phyloP scores from a whole-genome alignment of 2,329 filamentous ascomycete genomes.

The Tolypocladium capitatum region DNA sequence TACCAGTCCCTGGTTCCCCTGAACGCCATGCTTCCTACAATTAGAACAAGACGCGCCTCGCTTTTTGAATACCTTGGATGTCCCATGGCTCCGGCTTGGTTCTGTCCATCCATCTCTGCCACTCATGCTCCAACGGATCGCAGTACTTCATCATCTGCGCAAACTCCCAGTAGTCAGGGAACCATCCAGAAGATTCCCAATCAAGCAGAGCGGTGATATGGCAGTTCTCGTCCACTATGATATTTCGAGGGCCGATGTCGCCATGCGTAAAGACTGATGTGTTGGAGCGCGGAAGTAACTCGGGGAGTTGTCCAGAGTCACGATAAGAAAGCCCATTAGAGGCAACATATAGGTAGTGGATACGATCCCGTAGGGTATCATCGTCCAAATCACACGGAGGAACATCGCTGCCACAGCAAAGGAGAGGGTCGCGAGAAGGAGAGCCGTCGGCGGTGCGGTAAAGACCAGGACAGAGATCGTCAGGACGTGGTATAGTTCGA shows the following conservation, averaged over 20 bases:
- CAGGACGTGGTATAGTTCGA: slow-evolving; percentile 4
- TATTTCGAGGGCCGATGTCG: slow-evolving; percentile 3
- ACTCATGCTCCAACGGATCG: slow-evolving; percentile 3
- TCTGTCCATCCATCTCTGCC: slow-evolving; percentile 5
- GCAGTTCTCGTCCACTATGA: slow-evolving; percentile 3
- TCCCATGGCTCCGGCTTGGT: slow-evolving; percentile 5
- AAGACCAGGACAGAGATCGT: slow-evolving; percentile 2
- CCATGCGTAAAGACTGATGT: slow-evolving; percentile 5
- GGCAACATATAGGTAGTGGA: slow-evolving; percentile 3
- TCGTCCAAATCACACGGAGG: slow-evolving; percentile 3
- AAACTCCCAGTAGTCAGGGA: slow-evolving; percentile 5
- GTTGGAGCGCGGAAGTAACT: slow-evolving; percentile 1
- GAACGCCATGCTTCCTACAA: too few relatives aligned
- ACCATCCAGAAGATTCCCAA: slow-evolving; percentile 4
- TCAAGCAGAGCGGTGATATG: slow-evolving; percentile 1
- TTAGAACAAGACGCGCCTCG: neutral
- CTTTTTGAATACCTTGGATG: slow-evolving; percentile 3
- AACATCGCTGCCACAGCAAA: slow-evolving; percentile 2
- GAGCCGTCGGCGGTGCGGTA: slow-evolving; percentile 6
- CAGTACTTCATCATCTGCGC: slow-evolving; percentile 6
- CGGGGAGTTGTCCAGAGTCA: slow-evolving; percentile 2
- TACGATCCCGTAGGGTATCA: slow-evolving; percentile 4
- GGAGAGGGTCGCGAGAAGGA: slow-evolving; percentile 3
- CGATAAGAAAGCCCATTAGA: slow-evolving; percentile 5
- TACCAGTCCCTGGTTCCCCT: too few relatives aligned